Conservation (phyloP, 2,329 filamentous ascomycete genomes). For the Apiospora pterosperma region DNA sequence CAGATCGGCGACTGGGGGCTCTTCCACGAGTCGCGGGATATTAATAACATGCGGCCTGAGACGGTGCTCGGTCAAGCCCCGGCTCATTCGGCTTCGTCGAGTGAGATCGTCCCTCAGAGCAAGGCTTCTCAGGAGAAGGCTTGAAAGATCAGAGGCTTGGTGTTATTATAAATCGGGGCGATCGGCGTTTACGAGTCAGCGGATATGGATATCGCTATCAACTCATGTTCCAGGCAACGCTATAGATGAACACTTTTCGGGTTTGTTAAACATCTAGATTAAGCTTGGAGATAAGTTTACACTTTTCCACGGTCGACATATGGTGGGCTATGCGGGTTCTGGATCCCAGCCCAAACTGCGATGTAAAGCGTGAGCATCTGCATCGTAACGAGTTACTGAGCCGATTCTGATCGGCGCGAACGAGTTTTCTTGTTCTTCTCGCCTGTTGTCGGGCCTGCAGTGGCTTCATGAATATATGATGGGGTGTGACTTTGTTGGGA, state of each 20-base stretch:
- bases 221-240: background rate
- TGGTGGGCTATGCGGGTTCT: background rate
- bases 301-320: background rate
- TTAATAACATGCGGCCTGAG: background rate
- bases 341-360: background rate
- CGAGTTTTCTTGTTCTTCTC: background rate
- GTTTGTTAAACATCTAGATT: background rate
- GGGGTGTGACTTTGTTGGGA: background rate
- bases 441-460: background rate
- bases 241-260: background rate
- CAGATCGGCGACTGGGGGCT: slow-evolving; percentile 33
- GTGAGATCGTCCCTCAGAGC: background rate
- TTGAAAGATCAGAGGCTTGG: background rate
- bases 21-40: slow-evolving; percentile 9
- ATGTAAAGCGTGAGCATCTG: background rate
- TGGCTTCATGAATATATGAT: background rate
- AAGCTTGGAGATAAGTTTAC: background rate
- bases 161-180: background rate
- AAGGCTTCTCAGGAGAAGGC: background rate
- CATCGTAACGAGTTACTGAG: background rate
- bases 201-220: background rate
- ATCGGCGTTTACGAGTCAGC: too few species aligned
- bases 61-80: background rate
- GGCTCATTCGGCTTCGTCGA: background rate
- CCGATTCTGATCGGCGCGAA: background rate